A percentile compares a stretch with the other conserved stretches of the same genome.
phyloP scores from a whole-genome alignment of 1,284 basidiomycete genomes.

The Prillingera fragicola region DNA sequence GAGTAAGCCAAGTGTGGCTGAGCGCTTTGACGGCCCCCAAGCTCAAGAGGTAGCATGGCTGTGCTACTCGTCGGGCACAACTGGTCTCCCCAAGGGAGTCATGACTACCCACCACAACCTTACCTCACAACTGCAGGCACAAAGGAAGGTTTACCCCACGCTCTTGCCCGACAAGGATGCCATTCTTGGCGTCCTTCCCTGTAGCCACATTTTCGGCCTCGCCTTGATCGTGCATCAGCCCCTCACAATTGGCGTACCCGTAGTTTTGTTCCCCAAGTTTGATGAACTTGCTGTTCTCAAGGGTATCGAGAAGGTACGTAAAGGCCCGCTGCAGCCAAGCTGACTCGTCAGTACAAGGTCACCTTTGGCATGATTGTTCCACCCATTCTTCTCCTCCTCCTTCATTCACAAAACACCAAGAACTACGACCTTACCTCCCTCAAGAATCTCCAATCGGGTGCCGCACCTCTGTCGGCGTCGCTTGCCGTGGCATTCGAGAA shows the following conservation, averaged over 20 bases:
- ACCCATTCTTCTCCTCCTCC: constrained; percentile 64
- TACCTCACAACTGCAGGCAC: constrained; percentile 35
- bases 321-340: neutral
- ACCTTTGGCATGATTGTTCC: constrained; percentile 68
- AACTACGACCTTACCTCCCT: constrained; percentile 65
- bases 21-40: neutral
- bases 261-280: constrained; percentile 68
- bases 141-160: neutral
- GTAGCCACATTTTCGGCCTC: constrained; percentile 15
- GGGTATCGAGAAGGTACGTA: constrained; percentile 60
- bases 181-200: constrained; percentile 11
- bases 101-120: constrained; percentile 63
- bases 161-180: constrained; percentile 1
- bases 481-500: constrained; percentile 29
- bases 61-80: constrained; percentile 63
- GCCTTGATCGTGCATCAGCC: constrained; percentile 56
- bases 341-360: constrained; percentile 57
- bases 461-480: constrained; percentile 65
- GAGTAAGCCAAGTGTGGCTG: too few species aligned
- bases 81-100: constrained; percentile 45
- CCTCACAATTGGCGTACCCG: constrained; percentile 55
- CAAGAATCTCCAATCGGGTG: constrained; percentile 63
- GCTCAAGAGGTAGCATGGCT: constrained; percentile 32
- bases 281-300: constrained; percentile 54
- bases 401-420: constrained; percentile 54